Evolutionary conservation across 2,329 filamentous ascomycete species (phyloP), one percentile per base, ranked within the genome.

Genomic region (Cladosporium sp.): DNA sequence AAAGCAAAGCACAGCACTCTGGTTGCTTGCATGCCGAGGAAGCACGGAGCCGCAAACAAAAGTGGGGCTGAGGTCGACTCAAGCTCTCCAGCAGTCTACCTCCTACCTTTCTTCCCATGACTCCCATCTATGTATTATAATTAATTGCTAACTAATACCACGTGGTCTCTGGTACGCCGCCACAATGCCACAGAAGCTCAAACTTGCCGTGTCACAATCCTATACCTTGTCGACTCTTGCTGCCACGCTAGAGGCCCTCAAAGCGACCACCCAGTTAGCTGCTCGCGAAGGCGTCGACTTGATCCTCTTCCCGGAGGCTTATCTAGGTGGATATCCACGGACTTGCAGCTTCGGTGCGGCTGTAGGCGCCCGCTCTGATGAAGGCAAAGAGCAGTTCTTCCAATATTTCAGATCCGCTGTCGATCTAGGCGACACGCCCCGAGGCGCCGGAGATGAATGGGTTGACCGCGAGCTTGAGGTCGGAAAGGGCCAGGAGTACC

Each of bases 301-400:
- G 50, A 80, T 97, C 25, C 84, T 97, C 53, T 92, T 97, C 60
- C 93, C 93, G 0, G 92, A 97, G 77, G 92, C 92, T 20, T 96
- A 91, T 70, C 81, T 97, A 1, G 93, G 93, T 47, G 93, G 92
- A 1, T 97, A 97, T 70, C 93, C 93, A 17, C 87, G 92, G 10
- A 91, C 88, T 17, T 87, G 86, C 61, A 78, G 78, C 51, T 96
- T 96, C 67, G 91, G 91, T 4, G 85, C 85, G 47, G 80, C 83
- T 1, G 80, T 96, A 5, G 92, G 92, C 3, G 78, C 80, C 15
- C 85, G 92, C 36, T 80, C 82, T 0, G 77, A 81, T 2, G 77
- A 80, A 49, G 92, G 91, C 4, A 83, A 91, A 17, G 90, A 96
- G 24, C 90, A 95, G 67, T 97, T 87, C 70, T 80, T 92, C 9